These are phyloP conservation scores for Tetrapyrgos nigripes DNA, from an alignment of 1,284 basidiomycete genomes.

Conservation along the genomic window DNA sequence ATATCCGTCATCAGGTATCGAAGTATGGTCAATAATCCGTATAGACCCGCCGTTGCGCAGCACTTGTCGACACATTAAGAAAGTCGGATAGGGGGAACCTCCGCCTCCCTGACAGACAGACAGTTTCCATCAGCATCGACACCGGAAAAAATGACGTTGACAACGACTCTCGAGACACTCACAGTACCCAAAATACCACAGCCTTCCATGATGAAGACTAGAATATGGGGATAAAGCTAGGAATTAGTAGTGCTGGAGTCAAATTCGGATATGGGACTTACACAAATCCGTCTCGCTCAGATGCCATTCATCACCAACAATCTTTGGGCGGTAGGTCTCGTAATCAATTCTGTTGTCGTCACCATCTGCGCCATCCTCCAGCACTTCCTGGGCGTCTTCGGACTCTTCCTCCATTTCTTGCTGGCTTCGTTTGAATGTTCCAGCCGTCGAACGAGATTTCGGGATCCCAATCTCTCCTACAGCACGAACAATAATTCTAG, in stretches of 20 bases:
- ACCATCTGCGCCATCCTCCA: slow-evolving; percentile 9
- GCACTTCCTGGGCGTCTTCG: slow-evolving; percentile 4
- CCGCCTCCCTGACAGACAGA: slow-evolving; percentile 19
- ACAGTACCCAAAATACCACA: slow-evolving; percentile 53
- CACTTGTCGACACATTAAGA: slow-evolving; percentile 49
- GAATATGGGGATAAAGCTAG: too few relatives aligned
- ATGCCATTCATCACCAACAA: slow-evolving; percentile 40
- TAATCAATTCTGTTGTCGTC: slow-evolving; percentile 28
- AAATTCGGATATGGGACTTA: slow-evolving; percentile 22
- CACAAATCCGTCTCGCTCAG: slow-evolving; percentile 43
- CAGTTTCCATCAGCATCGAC: not conserved
- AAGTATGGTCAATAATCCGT: slow-evolving; percentile 42
- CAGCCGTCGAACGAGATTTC: not conserved
- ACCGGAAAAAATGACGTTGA: not conserved
- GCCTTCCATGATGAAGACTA: slow-evolving; percentile 55
- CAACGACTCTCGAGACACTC: not conserved
- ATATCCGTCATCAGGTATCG: slow-evolving; percentile 34
- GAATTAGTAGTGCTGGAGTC: not conserved
- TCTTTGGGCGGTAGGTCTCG: slow-evolving; percentile 36
- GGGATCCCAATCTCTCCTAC: slow-evolving; percentile 44
- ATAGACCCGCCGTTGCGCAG: slow-evolving; percentile 48
- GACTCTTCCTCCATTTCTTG: not conserved
- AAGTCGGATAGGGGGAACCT: slow-evolving; percentile 53
- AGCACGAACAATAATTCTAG: slow-evolving; percentile 53
- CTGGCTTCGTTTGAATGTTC: not conserved